phyloP scores from a whole-genome alignment of 805 yeast species.

The Nadsonia fulvescens region DNA sequence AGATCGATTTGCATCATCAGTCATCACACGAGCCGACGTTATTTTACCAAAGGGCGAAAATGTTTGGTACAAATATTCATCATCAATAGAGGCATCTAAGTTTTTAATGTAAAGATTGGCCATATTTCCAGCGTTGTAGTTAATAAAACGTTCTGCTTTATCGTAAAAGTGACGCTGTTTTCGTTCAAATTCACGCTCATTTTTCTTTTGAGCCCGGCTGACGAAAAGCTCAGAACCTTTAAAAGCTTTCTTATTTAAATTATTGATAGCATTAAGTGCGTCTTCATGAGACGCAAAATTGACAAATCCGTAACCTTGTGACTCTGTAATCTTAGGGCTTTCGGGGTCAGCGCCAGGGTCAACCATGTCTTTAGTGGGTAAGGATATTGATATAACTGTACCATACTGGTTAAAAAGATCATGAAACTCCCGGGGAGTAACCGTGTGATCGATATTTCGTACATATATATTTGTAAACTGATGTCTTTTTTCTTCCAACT shows the following conservation, averaged over 20 bases:
- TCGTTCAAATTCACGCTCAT: constrained; percentile 15
- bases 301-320: constrained; percentile 42
- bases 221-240: constrained; percentile 25
- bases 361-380: too few relatives aligned
- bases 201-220: constrained; percentile 28
- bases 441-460: constrained; percentile 27
- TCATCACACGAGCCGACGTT: constrained; percentile 37
- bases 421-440: constrained; percentile 22
- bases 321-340: too few relatives aligned
- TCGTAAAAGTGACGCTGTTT: constrained; percentile 8
- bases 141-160: constrained; percentile 14
- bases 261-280: constrained; percentile 29
- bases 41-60: constrained; percentile 33
- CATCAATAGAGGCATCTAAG: constrained; percentile 36
- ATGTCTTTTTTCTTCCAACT: constrained; percentile 26
- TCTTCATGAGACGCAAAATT: constrained; percentile 25
- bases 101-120: constrained; percentile 54
- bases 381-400: constrained; percentile 30
- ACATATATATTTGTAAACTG: constrained; percentile 38
- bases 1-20: constrained; percentile 31
- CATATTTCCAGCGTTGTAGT: too few relatives aligned
- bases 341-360: constrained; percentile 13
- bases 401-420: constrained; percentile 29
- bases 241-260: too few relatives aligned
- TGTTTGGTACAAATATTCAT: constrained; percentile 29